These are phyloP conservation scores for Trichocladium uniseriatum DNA, from an alignment of 495 filamentous ascomycete genomes.

Conservation along the genomic window DNA sequence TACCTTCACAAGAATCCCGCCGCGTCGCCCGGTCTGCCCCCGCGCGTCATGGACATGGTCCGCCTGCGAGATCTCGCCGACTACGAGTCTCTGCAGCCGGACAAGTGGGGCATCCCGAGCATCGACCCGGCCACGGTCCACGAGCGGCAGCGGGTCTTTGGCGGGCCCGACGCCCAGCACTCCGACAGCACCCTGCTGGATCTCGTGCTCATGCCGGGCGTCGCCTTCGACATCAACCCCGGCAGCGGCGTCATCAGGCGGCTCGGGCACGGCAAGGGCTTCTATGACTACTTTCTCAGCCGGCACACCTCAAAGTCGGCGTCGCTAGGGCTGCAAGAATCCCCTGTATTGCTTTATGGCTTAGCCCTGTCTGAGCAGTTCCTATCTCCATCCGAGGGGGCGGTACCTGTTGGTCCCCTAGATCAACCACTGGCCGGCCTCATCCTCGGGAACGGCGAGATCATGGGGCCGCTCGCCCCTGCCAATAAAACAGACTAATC, in stretches of 20 bases:
- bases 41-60: constrained; percentile 88
- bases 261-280: constrained; percentile 91
- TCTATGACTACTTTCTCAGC: constrained; percentile 87
- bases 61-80: constrained; percentile 61
- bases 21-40: constrained; percentile 35
- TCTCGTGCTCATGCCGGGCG: constrained; percentile 83
- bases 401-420: constrained; percentile 33
- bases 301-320: constrained; percentile 49
- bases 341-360: constrained; percentile 58
- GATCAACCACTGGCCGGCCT: constrained; percentile 41
- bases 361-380: constrained; percentile 84
- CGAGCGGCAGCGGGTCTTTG: constrained; percentile 59
- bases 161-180: constrained; percentile 39
- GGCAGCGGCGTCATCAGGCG: constrained; percentile 47
- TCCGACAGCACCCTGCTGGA: constrained; percentile 52
- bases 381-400: constrained; percentile 41
- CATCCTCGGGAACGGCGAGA: constrained; percentile 38
- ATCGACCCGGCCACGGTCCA: constrained; percentile 52
- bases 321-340: constrained; percentile 32
- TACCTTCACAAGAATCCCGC: constrained; percentile 61
- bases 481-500: constrained; percentile 12
- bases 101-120: constrained; percentile 89
- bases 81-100: constrained; percentile 62
- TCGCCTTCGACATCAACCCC: constrained; percentile 70
- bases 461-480: constrained; percentile 22